Percentiles rank a stretch among this genome's conserved stretches.
Evolutionary conservation across 441 rosid species (phyloP).

Genomic region (Pelargonium australe): DNA sequence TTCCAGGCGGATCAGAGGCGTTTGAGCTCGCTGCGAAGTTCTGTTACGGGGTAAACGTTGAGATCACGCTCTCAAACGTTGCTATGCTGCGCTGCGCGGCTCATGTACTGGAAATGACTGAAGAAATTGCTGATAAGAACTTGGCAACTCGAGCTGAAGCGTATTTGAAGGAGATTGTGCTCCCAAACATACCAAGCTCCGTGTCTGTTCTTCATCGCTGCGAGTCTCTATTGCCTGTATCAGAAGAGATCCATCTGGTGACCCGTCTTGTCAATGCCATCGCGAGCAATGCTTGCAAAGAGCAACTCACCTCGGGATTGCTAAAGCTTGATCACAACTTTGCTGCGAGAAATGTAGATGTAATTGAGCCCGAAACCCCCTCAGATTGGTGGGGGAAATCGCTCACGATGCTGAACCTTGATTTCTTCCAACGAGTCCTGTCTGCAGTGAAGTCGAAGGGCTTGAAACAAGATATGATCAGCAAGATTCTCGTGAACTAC

Average conservation of each 20-base stretch:
- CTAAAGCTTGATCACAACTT: conserved; percentile 72
- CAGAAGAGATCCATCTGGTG: conserved; percentile 73
- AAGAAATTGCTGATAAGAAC: conserved; percentile 77
- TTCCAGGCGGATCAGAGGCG: conserved; percentile 80
- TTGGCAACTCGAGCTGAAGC: conserved; percentile 81
- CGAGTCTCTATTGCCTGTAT: conserved; percentile 72
- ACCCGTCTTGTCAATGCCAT: conserved; percentile 58
- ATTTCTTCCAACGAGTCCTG: conserved; percentile 75
- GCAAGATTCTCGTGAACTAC: conserved; percentile 79
- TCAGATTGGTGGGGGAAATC: conserved; percentile 95
- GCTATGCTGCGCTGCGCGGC: conserved; percentile 77
- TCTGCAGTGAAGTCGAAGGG: conserved; percentile 84
- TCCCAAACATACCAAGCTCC: conserved; percentile 80
- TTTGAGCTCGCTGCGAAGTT: conserved; percentile 91
- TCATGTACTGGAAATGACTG: conserved; percentile 95
- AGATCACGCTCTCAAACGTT: conserved; percentile 71
- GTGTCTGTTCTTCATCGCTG: conserved; percentile 83
- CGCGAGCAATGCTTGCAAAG: conserved; percentile 86
- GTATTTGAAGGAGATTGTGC: conserved; percentile 70
- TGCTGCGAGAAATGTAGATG: conserved; percentile 31
- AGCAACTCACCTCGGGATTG: conserved; percentile 86
- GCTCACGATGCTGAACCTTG: conserved; percentile 55
- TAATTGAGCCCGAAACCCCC: conserved; percentile 65
- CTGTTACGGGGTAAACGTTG: conserved; percentile 90
- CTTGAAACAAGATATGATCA: conserved; percentile 83